Evolutionary conservation across 192 early-diverging fungal species (phyloP), one percentile per base, ranked within the genome.

Genomic region (Coemansia sp.): DNA sequence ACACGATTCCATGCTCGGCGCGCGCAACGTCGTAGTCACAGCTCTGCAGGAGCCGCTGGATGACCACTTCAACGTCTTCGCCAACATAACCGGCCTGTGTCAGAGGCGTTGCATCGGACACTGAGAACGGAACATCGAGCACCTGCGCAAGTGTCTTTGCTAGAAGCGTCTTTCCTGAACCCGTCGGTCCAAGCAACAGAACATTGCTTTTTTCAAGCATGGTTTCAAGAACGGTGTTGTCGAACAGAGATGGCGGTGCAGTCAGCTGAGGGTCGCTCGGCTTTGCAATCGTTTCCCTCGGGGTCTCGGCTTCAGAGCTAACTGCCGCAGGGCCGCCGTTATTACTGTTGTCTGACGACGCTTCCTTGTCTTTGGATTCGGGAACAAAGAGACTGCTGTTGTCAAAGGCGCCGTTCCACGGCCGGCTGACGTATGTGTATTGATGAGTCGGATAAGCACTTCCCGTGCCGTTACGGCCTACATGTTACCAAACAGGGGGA

Each of bases 1-100:
- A 94, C 17, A 94, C 85, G 50, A 94, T 91, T 0, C 93, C 93
- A 12, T 84, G 83, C 63, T 94, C 88, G 7, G 93, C 93, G 21
- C 85, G 85, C 30, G 84, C 82, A 39, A 94, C 89, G 53, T 94
- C 88, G 55, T 90, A 94, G 57, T 94, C 91, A 49, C 91, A 88
- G 66, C 84, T 89, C 82, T 94, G 93, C 50, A 94, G 67, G 41
- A 94, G 69, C 19, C 91, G 75, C 49, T 89, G 87, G 53, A 94
- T 90, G 23, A 91, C 90, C 18, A 88, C 69, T 61, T 94, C 93
- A 15, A 93, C 91, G 70, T 94, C 93, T 57, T 94, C 93, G 39
- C 93, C 93, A 9, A 93, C 93, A 66, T 94, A 94, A 6, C 93
- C 93, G 15, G 91, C 86, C 61, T 92, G 91, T 13, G 93, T 94